These are phyloP conservation scores for Calycina herbarum DNA, from an alignment of 2,329 filamentous ascomycete genomes.

Conservation along the genomic window DNA sequence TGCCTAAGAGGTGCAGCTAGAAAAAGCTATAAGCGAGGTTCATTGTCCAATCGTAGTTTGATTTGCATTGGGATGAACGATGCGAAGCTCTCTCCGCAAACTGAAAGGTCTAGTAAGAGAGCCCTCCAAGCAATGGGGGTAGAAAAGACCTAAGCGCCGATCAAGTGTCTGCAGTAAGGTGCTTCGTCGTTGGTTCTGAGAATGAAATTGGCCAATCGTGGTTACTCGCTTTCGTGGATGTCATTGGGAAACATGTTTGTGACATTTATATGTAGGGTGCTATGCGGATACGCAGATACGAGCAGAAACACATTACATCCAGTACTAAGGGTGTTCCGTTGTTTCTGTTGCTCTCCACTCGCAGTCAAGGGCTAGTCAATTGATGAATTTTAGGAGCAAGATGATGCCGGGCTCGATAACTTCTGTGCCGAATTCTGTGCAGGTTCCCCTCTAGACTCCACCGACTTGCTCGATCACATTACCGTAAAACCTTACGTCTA, in stretches of 20 bases:
- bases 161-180: not conserved
- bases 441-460: too few relatives aligned
- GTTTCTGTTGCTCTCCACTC: not conserved
- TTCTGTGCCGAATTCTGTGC: not conserved
- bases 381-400: not conserved
- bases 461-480: too few relatives aligned
- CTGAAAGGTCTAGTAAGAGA: too few relatives aligned
- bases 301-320: not conserved
- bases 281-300: not conserved
- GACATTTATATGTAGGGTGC: not conserved
- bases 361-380: not conserved
- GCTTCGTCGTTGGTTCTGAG: not conserved
- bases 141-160: not conserved
- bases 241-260: slow-evolving; percentile 1
- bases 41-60: too few relatives aligned
- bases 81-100: too few relatives aligned
- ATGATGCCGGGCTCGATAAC: not conserved
- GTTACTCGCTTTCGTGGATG: not conserved
- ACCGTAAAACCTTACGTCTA: too few relatives aligned
- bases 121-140: not conserved
- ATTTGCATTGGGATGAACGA: too few relatives aligned
- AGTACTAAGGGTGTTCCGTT: not conserved
- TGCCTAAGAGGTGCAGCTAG: too few relatives aligned
- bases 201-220: not conserved
- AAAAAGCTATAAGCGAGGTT: too few relatives aligned